These are phyloP conservation scores for Fusarium sp. DNA, from an alignment of 2,329 filamentous ascomycete species.

Conservation along the genomic window DNA sequence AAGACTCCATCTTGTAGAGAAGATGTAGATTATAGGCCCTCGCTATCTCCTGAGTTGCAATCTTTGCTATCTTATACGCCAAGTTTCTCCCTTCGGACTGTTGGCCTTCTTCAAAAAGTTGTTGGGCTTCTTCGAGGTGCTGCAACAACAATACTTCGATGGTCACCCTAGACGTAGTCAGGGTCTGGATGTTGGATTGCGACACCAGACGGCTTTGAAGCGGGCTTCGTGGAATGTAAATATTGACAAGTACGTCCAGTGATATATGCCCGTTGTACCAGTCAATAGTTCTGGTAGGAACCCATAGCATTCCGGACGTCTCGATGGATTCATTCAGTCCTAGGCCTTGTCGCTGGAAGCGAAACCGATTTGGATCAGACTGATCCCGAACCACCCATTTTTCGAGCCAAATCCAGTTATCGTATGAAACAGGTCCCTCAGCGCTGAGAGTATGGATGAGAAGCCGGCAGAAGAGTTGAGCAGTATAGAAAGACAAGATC, in stretches of 20 bases:
- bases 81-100: too few relatives aligned
- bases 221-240: not conserved
- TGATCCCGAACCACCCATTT: not conserved
- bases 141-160: too few relatives aligned
- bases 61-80: too few relatives aligned
- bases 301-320: not conserved
- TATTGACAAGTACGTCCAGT: not conserved
- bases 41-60: too few relatives aligned
- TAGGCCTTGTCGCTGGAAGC: not conserved
- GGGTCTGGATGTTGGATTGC: not conserved
- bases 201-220: not conserved
- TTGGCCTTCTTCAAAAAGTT: too few relatives aligned
- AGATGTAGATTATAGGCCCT: too few relatives aligned
- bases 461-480: slow-evolving; percentile 7
- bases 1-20: too few relatives aligned
- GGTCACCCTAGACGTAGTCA: not conserved
- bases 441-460: not conserved
- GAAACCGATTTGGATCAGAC: not conserved
- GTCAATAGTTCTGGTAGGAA: not conserved
- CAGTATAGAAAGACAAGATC: slow-evolving; percentile 6
- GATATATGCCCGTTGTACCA: not conserved
- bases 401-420: slow-evolving; percentile 2
- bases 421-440: not conserved
- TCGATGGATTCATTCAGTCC: not conserved
- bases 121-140: too few relatives aligned